Evolutionary conservation across 2,329 filamentous ascomycete genomes (phyloP).

Genomic region (Sporothrix euskadiensis): DNA sequence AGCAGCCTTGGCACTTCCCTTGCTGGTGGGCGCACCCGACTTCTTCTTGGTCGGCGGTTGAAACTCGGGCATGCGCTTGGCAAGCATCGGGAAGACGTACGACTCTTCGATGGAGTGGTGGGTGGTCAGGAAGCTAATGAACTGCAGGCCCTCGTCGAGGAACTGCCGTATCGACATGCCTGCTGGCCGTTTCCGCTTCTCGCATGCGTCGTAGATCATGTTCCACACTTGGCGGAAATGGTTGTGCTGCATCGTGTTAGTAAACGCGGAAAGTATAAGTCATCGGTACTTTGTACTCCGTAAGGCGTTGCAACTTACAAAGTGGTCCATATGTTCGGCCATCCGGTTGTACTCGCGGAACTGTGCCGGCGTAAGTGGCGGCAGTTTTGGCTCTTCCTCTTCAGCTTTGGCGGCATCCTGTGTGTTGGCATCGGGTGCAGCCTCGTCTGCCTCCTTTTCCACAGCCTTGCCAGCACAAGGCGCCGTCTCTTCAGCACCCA

Average conservation of each 20-base stretch:
- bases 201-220: conserved; percentile 66
- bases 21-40: conserved; percentile 27
- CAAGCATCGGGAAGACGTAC: conserved; percentile 77
- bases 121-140: conserved; percentile 67
- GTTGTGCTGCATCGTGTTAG: conserved; percentile 58
- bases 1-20: conserved; percentile 45
- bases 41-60: conserved; percentile 41
- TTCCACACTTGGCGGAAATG: conserved; percentile 77
- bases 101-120: conserved; percentile 85
- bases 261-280: background rate
- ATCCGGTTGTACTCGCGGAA: conserved; percentile 71
- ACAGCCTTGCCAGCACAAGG: background rate
- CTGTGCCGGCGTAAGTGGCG: conserved; percentile 65
- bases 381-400: conserved; percentile 42
- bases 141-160: conserved; percentile 65
- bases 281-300: background rate
- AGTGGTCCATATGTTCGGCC: conserved; percentile 73
- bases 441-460: background rate
- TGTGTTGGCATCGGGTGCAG: background rate
- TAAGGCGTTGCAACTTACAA: conserved; percentile 51
- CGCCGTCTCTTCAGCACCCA: background rate
- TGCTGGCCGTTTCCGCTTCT: conserved; percentile 57
- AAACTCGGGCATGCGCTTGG: conserved; percentile 77
- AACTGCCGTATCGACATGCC: conserved; percentile 69
- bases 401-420: background rate